phyloP scores from a whole-genome alignment of 23 red algal genomes.

The Gracilariopsis chorda region DNA sequence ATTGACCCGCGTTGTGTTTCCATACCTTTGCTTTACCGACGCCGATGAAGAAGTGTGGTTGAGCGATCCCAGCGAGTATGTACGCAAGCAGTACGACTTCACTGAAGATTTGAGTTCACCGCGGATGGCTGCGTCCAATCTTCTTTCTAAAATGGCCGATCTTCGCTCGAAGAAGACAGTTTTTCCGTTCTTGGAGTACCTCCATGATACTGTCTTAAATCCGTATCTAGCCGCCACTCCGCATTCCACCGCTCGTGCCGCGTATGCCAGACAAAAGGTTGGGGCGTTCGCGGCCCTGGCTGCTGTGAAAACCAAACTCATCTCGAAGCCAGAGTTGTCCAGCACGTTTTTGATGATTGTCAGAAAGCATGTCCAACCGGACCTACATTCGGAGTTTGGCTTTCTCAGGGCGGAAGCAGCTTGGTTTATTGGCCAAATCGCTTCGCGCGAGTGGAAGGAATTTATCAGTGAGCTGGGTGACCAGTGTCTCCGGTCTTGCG shows the following conservation, averaged over 20 bases:
- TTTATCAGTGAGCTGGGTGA: constrained; percentile 23
- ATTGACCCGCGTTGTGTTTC: constrained; percentile 60
- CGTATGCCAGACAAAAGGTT: constrained; percentile 63
- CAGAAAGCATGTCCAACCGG: constrained; percentile 46
- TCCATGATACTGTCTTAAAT: constrained; percentile 46
- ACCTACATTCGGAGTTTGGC: constrained; percentile 68
- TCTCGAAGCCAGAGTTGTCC: constrained; percentile 45
- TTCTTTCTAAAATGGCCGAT: constrained; percentile 62
- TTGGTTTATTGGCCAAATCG: constrained; percentile 85
- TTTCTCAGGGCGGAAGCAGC: constrained; percentile 78
- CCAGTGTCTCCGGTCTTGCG: constrained; percentile 40
- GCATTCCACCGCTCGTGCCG: background rate
- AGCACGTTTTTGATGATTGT: constrained; percentile 46
- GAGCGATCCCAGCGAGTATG: constrained; percentile 82
- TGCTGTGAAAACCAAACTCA: constrained; percentile 69
- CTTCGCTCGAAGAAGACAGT: constrained; percentile 64
- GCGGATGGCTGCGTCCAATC: constrained; percentile 71
- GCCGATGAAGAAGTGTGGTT: constrained; percentile 74
- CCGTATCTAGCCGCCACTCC: constrained; percentile 49
- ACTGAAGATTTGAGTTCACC: constrained; percentile 85
- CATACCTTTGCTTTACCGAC: constrained; percentile 81
- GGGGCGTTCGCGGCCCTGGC: constrained; percentile 73
- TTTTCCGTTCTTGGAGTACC: constrained; percentile 62
- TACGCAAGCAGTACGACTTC: constrained; percentile 74
- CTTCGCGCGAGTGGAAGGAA: constrained; percentile 46